A percentile compares a stretch with the other conserved stretches of the same genome.
Conservation (phyloP, 2,329 filamentous ascomycete species). For the Fusarium multiceps region DNA sequence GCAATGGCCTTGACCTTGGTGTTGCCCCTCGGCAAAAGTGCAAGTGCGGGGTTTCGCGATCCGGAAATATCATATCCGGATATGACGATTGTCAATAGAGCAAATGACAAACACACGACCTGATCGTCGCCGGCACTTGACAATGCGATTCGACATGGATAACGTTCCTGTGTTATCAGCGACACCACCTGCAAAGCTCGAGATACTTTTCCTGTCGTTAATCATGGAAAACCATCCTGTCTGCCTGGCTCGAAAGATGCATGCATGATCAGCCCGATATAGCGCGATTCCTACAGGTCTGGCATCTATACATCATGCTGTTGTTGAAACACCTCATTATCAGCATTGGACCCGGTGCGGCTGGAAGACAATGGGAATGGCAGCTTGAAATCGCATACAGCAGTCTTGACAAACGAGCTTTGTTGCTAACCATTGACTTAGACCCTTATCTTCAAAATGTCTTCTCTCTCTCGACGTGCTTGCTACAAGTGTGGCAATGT, state of each 20-base stretch:
- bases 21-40: conserved; percentile 22
- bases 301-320: neutral
- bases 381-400: conserved; percentile 11
- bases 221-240: neutral
- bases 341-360: neutral
- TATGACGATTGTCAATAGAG: conserved; percentile 3
- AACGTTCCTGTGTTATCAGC: neutral
- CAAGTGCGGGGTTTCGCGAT: conserved; percentile 34
- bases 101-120: neutral
- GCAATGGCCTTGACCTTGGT: conserved; percentile 1
- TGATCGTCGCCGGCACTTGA: neutral
- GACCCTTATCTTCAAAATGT: conserved; percentile 65
- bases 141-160: neutral
- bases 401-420: neutral
- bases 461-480: conserved; percentile 82
- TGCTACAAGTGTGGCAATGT: conserved; percentile 89
- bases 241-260: neutral
- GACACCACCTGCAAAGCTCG: neutral
- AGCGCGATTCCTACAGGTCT: too few relatives aligned
- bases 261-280: neutral
- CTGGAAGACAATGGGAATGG: neutral
- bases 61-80: conserved; percentile 1
- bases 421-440: conserved; percentile 27
- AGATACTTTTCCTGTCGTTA: neutral
- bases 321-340: neutral